These are phyloP conservation scores for Luzula sylvatica DNA, from an alignment of 176 grass and related monocot genomes.

Conservation along the genomic window DNA sequence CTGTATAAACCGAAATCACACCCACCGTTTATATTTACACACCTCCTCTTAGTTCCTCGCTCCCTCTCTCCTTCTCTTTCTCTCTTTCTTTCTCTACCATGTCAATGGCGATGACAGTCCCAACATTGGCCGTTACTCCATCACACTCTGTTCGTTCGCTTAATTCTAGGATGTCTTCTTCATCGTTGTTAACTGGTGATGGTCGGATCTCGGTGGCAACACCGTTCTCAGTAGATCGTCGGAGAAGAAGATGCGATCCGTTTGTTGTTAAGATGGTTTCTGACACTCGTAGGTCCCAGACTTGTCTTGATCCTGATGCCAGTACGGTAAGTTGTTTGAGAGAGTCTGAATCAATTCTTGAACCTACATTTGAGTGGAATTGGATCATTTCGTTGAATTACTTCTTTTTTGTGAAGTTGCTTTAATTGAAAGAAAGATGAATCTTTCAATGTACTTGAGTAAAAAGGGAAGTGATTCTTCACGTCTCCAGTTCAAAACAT, in stretches of 20 bases:
- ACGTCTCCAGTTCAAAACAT: too few species aligned
- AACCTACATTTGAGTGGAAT: too few species aligned
- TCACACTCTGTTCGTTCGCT: slow-evolving; percentile 18
- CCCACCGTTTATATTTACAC: slow-evolving; percentile 6
- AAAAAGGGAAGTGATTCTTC: too few species aligned
- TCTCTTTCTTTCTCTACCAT: slow-evolving; percentile 11
- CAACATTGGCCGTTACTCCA: slow-evolving; percentile 19
- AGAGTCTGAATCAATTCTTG: too few species aligned
- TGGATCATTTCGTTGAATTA: not conserved
- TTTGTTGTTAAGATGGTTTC: slow-evolving; percentile 62
- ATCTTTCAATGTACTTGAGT: not conserved
- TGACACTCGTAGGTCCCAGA: slow-evolving; percentile 71
- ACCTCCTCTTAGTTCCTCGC: slow-evolving; percentile 23
- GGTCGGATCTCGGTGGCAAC: not conserved
- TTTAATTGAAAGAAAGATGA: not conserved
- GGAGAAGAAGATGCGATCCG: slow-evolving; percentile 20
- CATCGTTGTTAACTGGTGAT: slow-evolving; percentile 27
- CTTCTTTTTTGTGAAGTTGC: not conserved
- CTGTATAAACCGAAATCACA: not conserved
- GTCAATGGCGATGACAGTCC: slow-evolving; percentile 46
- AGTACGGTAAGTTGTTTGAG: slow-evolving; percentile 47
- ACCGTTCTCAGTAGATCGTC: slow-evolving; percentile 17
- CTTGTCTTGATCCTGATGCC: slow-evolving; percentile 93
- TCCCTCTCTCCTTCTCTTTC: not conserved
- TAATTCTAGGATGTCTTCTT: slow-evolving; percentile 9